These are phyloP conservation scores for Naematelia aurantialba DNA, from an alignment of 768 basidiomycete species.

Conservation along the genomic window DNA sequence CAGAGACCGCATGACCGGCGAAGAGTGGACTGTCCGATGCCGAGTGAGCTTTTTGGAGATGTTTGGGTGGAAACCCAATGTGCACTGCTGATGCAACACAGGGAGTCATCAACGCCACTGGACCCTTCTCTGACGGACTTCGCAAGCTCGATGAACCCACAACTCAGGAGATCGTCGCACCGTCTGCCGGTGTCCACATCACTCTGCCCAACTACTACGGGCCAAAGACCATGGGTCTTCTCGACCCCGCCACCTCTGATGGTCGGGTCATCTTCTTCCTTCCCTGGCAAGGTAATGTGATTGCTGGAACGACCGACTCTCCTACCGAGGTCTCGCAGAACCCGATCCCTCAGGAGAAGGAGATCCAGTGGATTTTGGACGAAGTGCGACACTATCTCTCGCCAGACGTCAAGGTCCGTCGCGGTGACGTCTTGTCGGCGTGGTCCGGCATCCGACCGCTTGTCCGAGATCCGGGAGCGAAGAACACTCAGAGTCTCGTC, in stretches of 20 bases:
- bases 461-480: slow-evolving; percentile 72
- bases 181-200: slow-evolving; percentile 91
- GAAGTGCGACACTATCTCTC: slow-evolving; percentile 84
- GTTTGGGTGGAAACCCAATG: too few relatives aligned
- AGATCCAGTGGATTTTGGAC: slow-evolving; percentile 93
- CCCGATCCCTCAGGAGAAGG: slow-evolving; percentile 82
- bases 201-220: slow-evolving; percentile 97
- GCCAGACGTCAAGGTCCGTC: slow-evolving; percentile 86
- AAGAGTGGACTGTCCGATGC: slow-evolving; percentile 74
- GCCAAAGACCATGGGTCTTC: slow-evolving; percentile 82
- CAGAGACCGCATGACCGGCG: slow-evolving; percentile 75
- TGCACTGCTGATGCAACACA: slow-evolving; percentile 37
- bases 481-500: slow-evolving; percentile 80
- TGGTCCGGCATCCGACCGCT: slow-evolving; percentile 91
- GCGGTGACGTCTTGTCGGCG: slow-evolving; percentile 90
- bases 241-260: slow-evolving; percentile 92
- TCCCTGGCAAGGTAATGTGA: slow-evolving; percentile 96
- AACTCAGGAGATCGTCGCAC: slow-evolving; percentile 75
- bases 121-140: slow-evolving; percentile 84
- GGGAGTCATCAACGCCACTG: slow-evolving; percentile 95
- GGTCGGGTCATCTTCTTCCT: slow-evolving; percentile 98
- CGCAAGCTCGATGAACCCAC: slow-evolving; percentile 66
- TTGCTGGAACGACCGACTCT: slow-evolving; percentile 93
- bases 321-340: slow-evolving; percentile 67
- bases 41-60: slow-evolving; percentile 66